phyloP scores from a whole-genome alignment of 495 filamentous ascomycete species.

The Aspergillus wentii region DNA sequence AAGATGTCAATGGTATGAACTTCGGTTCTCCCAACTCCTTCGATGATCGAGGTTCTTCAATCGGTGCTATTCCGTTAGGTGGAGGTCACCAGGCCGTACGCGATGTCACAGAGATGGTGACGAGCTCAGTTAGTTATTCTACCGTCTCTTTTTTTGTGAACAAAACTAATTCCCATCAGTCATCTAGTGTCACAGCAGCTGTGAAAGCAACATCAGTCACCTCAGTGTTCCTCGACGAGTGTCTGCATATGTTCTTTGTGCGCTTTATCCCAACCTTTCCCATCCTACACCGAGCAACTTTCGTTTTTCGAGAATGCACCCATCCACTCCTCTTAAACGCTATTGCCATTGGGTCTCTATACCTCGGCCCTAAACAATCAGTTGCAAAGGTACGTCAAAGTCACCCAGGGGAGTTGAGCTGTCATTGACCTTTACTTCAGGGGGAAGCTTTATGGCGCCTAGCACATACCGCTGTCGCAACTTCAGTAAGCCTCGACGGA shows the following conservation, averaged over 20 bases:
- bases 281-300: conserved; percentile 43
- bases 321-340: conserved; percentile 43
- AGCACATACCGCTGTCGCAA: conserved; percentile 44
- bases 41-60: conserved; percentile 32
- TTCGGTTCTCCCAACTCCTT: conserved; percentile 34
- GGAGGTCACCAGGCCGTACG: conserved; percentile 43
- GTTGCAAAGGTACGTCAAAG: conserved; percentile 26
- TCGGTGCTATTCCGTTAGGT: conserved; percentile 36
- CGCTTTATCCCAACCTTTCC: conserved; percentile 47
- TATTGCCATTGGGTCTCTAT: conserved; percentile 46
- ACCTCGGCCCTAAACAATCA: conserved; percentile 41
- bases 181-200: conserved; percentile 41
- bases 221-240: conserved; percentile 46
- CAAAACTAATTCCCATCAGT: conserved; percentile 16
- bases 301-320: conserved; percentile 45
- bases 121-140: conserved; percentile 33
- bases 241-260: conserved; percentile 47
- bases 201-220: conserved; percentile 43
- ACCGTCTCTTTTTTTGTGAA: not conserved
- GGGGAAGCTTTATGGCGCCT: conserved; percentile 45
- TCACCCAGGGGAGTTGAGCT: not conserved
- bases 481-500: conserved; percentile 24
- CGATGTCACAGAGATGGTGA: conserved; percentile 45
- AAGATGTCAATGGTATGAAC: conserved; percentile 27
- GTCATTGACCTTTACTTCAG: conserved; percentile 6